Evolutionary conservation across 305 asterid genomes (phyloP), one percentile per base, ranked within the genome.

Genomic region (Fraxinus greggii): DNA sequence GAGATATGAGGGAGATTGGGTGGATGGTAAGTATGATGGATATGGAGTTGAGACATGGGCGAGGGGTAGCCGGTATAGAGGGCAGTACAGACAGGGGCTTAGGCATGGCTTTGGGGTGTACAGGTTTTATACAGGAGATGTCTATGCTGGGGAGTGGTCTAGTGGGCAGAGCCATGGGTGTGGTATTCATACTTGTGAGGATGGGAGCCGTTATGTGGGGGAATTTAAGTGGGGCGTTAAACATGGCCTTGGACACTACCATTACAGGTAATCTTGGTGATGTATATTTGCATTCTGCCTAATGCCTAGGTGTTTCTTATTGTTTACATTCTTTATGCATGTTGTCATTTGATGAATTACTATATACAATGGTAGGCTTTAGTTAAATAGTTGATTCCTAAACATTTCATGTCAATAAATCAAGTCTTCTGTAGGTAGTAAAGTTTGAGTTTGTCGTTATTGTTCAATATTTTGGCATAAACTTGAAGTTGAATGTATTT

Each of bases 11-110:
- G 98, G 98, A 35, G 98, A 93, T 86, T 95, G 98, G 98, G 87
- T 93, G n/a, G 98, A 93, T 80, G 98, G 98, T 0, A 95, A 93
- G 86, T 94, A 94, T 81, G 98, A 94, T 75, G 98, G 98, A 24
- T 89, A 89, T 84, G 98, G 98, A 3, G 97, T 95, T 3, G 98
- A 95, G 86, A 93, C 98, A 0, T 95, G 98, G 98, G 98, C 96
- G 0, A 88, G 94, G 83, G 98, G 98, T 2, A 95, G 98, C 82
- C 86, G 98, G 21, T 91, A 95, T 80, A 85, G 97, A 79, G 98
- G 98, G 78, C 98, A 94, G 85, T 92, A 94, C 78, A 86, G 95
- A 84, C 97, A 91, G 81, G 98, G 98, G 15, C 95, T 95, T 81
- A 89, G 98, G 88, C 97, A 95, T 88, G 97, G 98, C 80, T 91